Conservation (phyloP, 108 stramenopile species). For the Parietichytrium sp. region DNA sequence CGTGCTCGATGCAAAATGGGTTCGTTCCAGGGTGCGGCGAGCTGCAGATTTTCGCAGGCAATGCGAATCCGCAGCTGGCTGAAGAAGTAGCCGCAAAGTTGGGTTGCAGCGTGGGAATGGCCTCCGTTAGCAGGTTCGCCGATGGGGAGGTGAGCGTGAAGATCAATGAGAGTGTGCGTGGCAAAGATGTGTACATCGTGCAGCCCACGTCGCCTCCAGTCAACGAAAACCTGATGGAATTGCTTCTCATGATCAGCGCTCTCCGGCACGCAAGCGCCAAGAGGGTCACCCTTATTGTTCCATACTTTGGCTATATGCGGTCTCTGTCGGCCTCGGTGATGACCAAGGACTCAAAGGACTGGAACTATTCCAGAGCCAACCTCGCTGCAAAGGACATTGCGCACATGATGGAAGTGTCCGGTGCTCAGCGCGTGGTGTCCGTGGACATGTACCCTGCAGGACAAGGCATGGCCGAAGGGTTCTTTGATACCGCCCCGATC, state of each 20-base stretch:
- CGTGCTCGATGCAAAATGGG: slow-evolving; percentile 16
- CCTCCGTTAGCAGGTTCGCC: slow-evolving; percentile 40
- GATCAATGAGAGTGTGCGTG: slow-evolving; percentile 44
- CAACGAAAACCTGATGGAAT: slow-evolving; percentile 49
- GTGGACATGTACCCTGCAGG: slow-evolving; percentile 52
- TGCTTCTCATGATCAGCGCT: slow-evolving; percentile 43
- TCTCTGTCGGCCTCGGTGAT: background rate
- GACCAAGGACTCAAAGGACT: background rate
- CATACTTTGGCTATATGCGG: slow-evolving; percentile 47
- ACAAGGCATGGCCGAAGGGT: slow-evolving; percentile 45
- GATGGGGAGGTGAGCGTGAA: slow-evolving; percentile 50
- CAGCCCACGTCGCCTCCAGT: slow-evolving; percentile 47
- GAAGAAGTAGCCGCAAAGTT: slow-evolving; percentile 86
- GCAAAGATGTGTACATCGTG: slow-evolving; percentile 48
- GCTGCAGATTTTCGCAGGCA: slow-evolving; percentile 93
- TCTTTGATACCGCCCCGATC: slow-evolving; percentile 25
- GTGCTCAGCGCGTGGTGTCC: slow-evolving; percentile 43
- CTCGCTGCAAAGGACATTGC: slow-evolving; percentile 45
- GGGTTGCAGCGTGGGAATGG: slow-evolving; percentile 86
- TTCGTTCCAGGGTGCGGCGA: slow-evolving; percentile 25
- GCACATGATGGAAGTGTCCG: slow-evolving; percentile 40
- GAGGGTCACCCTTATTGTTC: slow-evolving; percentile 50
- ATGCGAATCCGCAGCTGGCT: slow-evolving; percentile 90
- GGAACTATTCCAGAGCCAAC: slow-evolving; percentile 26
- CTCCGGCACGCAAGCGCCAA: slow-evolving; percentile 28